These are phyloP conservation scores for Suhomyces coccinellae DNA, from an alignment of 1,139 yeast genomes.

Conservation along the genomic window DNA sequence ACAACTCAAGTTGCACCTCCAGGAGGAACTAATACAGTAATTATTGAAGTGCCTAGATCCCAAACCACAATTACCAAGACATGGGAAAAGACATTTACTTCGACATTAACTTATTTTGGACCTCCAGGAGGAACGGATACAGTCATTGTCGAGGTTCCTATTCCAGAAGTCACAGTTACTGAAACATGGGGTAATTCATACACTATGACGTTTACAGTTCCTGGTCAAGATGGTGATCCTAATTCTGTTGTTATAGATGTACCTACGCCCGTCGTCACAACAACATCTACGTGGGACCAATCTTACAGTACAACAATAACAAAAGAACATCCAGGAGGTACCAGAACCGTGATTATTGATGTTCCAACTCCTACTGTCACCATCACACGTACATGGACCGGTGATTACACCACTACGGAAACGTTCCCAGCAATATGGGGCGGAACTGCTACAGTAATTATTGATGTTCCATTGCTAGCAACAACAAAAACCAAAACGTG, in stretches of 20 bases:
- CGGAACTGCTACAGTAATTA: too few species aligned
- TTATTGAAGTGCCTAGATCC: not conserved
- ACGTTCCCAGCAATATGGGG: too few species aligned
- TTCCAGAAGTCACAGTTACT: not conserved
- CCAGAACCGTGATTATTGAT: not conserved
- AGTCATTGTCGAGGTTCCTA: not conserved
- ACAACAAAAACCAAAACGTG: too few species aligned
- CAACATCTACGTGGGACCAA: not conserved
- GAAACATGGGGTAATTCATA: not conserved
- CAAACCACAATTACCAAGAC: not conserved
- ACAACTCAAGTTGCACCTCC: not conserved
- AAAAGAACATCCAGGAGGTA: not conserved
- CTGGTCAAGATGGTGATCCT: not conserved
- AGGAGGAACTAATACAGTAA: not conserved
- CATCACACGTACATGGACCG: not conserved
- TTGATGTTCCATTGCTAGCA: too few species aligned
- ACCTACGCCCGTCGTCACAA: not conserved
- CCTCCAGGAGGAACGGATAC: not conserved
- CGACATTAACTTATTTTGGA: not conserved
- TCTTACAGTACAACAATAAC: not conserved
- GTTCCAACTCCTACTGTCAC: not conserved
- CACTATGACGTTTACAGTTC: not conserved
- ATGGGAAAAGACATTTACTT: not conserved
- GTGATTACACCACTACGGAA: too few species aligned
- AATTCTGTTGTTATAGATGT: not conserved